phyloP scores from a whole-genome alignment of 1,139 yeast genomes.

The Suhomyces anneliseae region DNA sequence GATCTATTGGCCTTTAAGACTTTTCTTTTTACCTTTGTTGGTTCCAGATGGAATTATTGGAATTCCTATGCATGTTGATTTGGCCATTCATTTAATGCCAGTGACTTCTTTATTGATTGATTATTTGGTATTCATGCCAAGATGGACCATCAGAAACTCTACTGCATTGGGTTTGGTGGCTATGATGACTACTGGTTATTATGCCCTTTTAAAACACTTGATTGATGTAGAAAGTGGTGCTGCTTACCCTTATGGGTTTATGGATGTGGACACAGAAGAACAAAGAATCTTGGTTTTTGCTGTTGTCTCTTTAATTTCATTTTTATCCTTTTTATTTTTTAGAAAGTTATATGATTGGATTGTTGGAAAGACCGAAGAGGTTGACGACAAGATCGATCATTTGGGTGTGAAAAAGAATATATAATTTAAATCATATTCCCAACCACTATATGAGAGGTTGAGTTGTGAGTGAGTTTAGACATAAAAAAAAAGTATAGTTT shows the following conservation, averaged over 20 bases:
- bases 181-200: conserved; percentile 48
- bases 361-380: conserved; percentile 18
- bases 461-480: background rate
- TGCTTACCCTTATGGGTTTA: conserved; percentile 63
- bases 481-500: background rate
- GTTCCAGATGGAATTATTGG: conserved; percentile 29
- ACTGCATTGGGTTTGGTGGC: conserved; percentile 43
- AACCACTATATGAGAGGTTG: conserved; percentile 3
- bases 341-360: conserved; percentile 26
- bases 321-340: conserved; percentile 32
- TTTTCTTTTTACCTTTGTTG: conserved; percentile 47
- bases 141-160: conserved; percentile 36
- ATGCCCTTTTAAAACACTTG: conserved; percentile 49
- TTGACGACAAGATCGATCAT: conserved; percentile 16
- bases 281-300: conserved; percentile 50
- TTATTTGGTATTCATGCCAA: conserved; percentile 55
- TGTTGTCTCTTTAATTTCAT: conserved; percentile 48
- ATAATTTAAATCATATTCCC: background rate
- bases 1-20: conserved; percentile 66
- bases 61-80: conserved; percentile 52
- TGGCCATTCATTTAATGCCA: conserved; percentile 62
- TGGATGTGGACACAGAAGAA: conserved; percentile 50
- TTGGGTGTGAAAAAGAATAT: conserved; percentile 1
- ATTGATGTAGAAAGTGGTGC: conserved; percentile 48
- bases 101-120: conserved; percentile 51